phyloP scores from a whole-genome alignment of 345 rosid species.

The Brassica napus region DNA sequence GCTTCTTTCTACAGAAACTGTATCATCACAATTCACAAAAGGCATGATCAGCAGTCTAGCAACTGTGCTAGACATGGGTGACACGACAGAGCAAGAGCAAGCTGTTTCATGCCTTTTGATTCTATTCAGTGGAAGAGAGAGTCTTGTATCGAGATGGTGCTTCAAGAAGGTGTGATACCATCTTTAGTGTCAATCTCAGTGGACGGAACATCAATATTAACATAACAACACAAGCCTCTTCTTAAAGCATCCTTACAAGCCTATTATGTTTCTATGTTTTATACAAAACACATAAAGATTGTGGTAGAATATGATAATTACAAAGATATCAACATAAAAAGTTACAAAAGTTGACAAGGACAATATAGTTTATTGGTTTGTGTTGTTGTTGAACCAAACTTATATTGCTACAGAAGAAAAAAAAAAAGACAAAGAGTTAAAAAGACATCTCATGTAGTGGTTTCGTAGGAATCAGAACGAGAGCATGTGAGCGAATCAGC shows the following conservation, averaged over 20 bases:
- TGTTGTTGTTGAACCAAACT: neutral
- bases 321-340: neutral
- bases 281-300: neutral
- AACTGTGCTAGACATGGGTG: slow-evolving; percentile 66
- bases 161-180: slow-evolving; percentile 98
- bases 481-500: slow-evolving; percentile 26
- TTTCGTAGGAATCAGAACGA: slow-evolving; percentile 20
- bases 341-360: neutral
- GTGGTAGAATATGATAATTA: slow-evolving; percentile 8
- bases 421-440: neutral
- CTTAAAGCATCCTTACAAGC: neutral
- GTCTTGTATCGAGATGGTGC: slow-evolving; percentile 71
- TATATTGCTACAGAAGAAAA: neutral
- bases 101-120: slow-evolving; percentile 71
- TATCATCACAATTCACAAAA: slow-evolving; percentile 1
- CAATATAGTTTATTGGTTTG: neutral
- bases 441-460: neutral
- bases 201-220: slow-evolving; percentile 43
- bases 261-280: neutral
- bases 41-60: slow-evolving; percentile 69
- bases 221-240: neutral
- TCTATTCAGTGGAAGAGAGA: slow-evolving; percentile 67
- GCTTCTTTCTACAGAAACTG: no score
- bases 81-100: slow-evolving; percentile 75
- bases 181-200: slow-evolving; percentile 86